Evolutionary conservation across 2,329 filamentous ascomycete species (phyloP).

Genomic region (Mollisia scopiformis): DNA sequence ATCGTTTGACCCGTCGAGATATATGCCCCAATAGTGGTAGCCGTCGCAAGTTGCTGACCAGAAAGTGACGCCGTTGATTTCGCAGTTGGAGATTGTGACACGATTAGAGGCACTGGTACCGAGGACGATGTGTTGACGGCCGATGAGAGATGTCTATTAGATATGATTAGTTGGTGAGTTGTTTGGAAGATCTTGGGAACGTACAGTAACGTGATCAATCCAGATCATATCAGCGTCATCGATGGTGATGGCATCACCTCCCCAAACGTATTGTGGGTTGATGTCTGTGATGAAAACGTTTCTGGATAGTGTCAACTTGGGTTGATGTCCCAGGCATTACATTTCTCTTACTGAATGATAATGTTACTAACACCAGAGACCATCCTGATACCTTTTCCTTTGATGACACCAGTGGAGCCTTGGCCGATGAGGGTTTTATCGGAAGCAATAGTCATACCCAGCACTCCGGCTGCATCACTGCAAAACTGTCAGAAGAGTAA

Average conservation of each 20-base stretch:
- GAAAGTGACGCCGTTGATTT: conserved; percentile 46
- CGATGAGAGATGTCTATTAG: conserved; percentile 45
- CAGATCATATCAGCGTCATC: conserved; percentile 46
- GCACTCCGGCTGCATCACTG: conserved; percentile 21
- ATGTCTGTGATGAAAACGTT: conserved; percentile 58
- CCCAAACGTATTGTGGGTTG: conserved; percentile 62
- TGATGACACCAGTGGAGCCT: conserved; percentile 23
- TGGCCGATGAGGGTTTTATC: conserved; percentile 35
- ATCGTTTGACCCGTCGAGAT: conserved; percentile 44
- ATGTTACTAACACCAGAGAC: conserved; percentile 26
- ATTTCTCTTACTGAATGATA: conserved; percentile 25
- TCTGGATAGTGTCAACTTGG: no score
- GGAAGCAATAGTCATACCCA: conserved; percentile 28
- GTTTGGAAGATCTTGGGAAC: no score
- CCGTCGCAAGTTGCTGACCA: conserved; percentile 48
- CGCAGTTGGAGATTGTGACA: conserved; percentile 49
- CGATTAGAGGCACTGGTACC: conserved; percentile 37
- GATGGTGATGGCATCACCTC: conserved; percentile 60
- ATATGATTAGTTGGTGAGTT: no score
- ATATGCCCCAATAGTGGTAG: conserved; percentile 51
- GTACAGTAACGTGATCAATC: conserved; percentile 32
- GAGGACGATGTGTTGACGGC: conserved; percentile 45
- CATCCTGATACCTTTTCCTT: conserved; percentile 31
- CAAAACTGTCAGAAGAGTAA: neutral
- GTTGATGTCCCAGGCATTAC: no score